These are phyloP conservation scores for Crataegus laevigata DNA, from an alignment of 306 rosid species.

Conservation along the genomic window DNA sequence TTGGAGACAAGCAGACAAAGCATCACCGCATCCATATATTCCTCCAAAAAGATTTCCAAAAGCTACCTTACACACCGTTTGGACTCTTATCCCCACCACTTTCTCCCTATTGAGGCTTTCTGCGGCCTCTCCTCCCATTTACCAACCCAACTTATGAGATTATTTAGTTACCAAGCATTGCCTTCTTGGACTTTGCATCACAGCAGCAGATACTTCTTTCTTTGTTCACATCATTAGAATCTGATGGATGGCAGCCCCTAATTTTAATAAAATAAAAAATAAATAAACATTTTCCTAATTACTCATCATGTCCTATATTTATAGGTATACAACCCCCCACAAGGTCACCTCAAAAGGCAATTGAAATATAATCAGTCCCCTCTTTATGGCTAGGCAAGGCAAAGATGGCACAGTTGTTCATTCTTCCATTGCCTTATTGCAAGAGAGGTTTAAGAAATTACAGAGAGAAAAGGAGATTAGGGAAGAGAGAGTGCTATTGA, in stretches of 20 bases:
- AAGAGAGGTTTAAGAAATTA: conserved; percentile 43
- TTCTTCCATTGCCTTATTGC: conserved; percentile 45
- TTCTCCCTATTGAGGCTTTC: conserved; percentile 18
- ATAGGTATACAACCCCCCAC: not conserved
- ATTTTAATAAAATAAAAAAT: not conserved
- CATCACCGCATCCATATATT: conserved; percentile 26
- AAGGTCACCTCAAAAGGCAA: conserved; percentile 11
- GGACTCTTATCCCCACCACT: conserved; percentile 27
- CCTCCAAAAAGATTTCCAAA: conserved; percentile 28
- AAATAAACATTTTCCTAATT: not conserved
- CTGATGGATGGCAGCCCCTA: not conserved
- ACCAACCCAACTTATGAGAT: conserved; percentile 24
- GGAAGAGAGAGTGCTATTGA: conserved; percentile 37
- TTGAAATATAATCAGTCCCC: not conserved
- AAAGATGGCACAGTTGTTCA: conserved; percentile 17
- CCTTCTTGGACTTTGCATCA: conserved; percentile 38
- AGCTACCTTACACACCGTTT: conserved; percentile 33
- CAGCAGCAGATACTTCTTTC: conserved; percentile 16
- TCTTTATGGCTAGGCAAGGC: conserved; percentile 27
- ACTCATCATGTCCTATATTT: conserved; percentile 17
- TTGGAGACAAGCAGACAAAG: conserved; percentile 27
- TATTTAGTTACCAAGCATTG: conserved; percentile 13
- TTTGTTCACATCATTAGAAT: conserved; percentile 25
- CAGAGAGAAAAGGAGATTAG: conserved; percentile 46
- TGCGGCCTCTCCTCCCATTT: conserved; percentile 34